Evolutionary conservation across 176 grass and related monocot species (phyloP).

Genomic region (Urochloa ruziziensis): DNA sequence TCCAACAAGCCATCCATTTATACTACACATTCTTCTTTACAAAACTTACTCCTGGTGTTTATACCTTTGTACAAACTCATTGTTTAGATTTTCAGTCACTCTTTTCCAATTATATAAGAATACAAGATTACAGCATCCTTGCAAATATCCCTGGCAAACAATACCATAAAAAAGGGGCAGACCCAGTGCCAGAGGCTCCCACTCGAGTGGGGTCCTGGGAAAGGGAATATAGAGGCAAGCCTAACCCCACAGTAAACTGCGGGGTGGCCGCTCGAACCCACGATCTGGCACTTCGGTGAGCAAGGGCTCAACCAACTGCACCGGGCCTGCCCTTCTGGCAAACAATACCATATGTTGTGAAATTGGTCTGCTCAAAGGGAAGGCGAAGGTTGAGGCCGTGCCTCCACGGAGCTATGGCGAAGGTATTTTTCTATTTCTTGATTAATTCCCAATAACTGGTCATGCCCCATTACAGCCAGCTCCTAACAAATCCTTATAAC

Average conservation of each 20-base stretch:
- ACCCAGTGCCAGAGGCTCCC: too few species aligned
- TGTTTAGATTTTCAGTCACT: not conserved
- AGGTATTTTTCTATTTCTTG: too few species aligned
- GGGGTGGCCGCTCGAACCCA: too few species aligned
- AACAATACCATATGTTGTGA: not conserved
- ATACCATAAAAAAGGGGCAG: too few species aligned
- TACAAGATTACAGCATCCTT: not conserved
- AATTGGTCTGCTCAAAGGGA: not conserved
- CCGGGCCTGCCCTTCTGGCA: too few species aligned
- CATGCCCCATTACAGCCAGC: not conserved
- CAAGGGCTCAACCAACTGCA: too few species aligned
- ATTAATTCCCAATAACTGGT: not conserved
- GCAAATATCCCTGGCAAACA: not conserved
- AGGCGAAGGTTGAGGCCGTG: not conserved
- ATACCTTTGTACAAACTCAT: not conserved
- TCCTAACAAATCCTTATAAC: not conserved
- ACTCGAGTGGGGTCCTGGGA: too few species aligned
- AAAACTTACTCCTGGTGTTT: conserved; percentile 3
- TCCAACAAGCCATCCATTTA: not conserved
- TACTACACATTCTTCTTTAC: not conserved
- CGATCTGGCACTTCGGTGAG: too few species aligned
- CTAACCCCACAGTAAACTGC: too few species aligned
- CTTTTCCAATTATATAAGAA: not conserved
- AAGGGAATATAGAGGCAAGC: too few species aligned
- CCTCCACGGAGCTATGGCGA: not conserved